Percentiles rank a stretch among this genome's conserved stretches.
phyloP scores from a whole-genome alignment of 805 yeast genomes.

The Wickerhamiella parazyma region DNA sequence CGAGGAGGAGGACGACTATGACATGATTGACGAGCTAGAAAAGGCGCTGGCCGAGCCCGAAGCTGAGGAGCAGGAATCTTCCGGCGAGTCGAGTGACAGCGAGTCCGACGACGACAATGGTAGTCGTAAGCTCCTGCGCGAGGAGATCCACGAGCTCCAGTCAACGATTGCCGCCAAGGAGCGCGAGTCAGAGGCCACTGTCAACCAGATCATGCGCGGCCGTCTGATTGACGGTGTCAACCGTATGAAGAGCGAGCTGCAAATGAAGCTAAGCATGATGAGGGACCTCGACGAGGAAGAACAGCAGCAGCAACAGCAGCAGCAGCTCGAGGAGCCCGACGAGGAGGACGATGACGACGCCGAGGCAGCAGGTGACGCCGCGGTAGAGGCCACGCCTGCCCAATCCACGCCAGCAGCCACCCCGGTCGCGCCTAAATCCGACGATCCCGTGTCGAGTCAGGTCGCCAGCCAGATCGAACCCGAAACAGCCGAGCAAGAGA shows the following conservation, averaged over 20 bases:
- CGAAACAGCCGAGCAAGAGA: not conserved
- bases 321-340: constrained; percentile 25
- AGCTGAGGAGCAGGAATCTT: constrained; percentile 36
- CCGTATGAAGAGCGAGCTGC: constrained; percentile 68
- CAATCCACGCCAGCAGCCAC: not conserved
- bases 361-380: constrained; percentile 23
- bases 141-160: constrained; percentile 75
- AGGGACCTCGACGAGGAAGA: constrained; percentile 23
- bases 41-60: constrained; percentile 32
- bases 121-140: constrained; percentile 51
- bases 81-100: constrained; percentile 26
- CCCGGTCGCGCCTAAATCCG: not conserved
- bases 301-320: constrained; percentile 8
- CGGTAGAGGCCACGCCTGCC: constrained; percentile 17
- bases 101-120: constrained; percentile 35
- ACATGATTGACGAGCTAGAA: constrained; percentile 25
- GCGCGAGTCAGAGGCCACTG: constrained; percentile 53
- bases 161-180: constrained; percentile 62
- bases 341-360: constrained; percentile 24
- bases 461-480: not conserved
- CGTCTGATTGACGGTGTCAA: constrained; percentile 72
- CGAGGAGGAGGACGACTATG: constrained; percentile 24
- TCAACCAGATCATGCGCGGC: constrained; percentile 73
- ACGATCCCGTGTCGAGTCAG: no score
- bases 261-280: constrained; percentile 60